Base-by-base conservation (phyloP, 169 alveolate genomes). In the Theileria equi region DNA sequence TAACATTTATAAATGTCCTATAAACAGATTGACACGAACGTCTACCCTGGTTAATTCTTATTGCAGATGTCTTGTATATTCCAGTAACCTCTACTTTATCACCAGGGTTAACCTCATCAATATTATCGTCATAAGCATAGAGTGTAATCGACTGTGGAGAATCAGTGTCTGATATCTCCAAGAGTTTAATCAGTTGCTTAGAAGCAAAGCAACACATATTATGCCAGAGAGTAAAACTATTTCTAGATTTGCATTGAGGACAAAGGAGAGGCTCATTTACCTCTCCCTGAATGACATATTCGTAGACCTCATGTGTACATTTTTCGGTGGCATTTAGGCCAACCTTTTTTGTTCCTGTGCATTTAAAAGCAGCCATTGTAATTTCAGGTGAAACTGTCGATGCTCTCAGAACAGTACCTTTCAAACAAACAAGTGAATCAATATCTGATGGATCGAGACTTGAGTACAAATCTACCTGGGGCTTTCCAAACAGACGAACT, bases 81-180 rank as follows among this genome's bases (percentile, higher is more conserved):
- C 99, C 99, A 8, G 95, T 94, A 60, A 94, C 88, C 68, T 93
- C 97, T n/a, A 96, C 97, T 62, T 95, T 90, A 87, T 97, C 99
- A 25, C 99, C 99, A 16, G 99, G 98, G 58, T 89, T 92, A 1
- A 95, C 96, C 28, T 80, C 76, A 79, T 97, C 98, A 59, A 97
- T 97, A 74, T 89, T 84, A 70, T 94, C 98, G 80, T 95, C 99
- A 81, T 95, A 97, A 31, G 97, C 97, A 71, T 95, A 92, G 44
- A 95, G 78, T 49, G 93, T 89, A 25, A 70, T 40, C 41, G 88
- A 77, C 43, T 91, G 93, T 23, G 98, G 98, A 6, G 98, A 90
- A 64, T 94, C 98, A 16, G 97, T 94, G 69, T 95, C 98, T 0
- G 98, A 96, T 5, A 90, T 84, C 78, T 97, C 98, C 70, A 95